Percentiles rank a stretch among this genome's conserved stretches.
These are phyloP conservation scores for Sclerotinia trifoliorum DNA, from an alignment of 2,329 filamentous ascomycete species.

Conservation along the genomic window DNA sequence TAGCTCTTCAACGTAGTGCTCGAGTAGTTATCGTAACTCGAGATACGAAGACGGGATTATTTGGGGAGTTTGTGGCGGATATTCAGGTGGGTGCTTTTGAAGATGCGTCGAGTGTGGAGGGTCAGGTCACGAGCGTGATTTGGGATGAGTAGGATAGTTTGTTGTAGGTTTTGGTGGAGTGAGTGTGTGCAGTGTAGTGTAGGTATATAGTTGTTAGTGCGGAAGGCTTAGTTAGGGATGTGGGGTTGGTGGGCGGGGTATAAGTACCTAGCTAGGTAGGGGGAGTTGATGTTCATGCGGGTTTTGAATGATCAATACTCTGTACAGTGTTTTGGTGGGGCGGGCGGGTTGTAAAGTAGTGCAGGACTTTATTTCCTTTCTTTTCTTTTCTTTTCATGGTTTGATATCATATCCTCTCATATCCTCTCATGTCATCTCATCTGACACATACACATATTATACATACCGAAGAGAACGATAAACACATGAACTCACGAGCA, in stretches of 20 bases:
- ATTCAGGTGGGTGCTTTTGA: slow-evolving; percentile 14
- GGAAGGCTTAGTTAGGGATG: background rate
- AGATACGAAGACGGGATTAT: slow-evolving; percentile 44
- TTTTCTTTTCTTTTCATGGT: background rate
- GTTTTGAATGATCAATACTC: background rate
- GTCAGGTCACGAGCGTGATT: slow-evolving; percentile 36
- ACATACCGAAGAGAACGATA: too few relatives aligned
- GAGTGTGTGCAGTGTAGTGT: background rate
- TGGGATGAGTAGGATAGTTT: slow-evolving; percentile 32
- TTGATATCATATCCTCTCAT: too few relatives aligned
- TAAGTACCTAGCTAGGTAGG: background rate
- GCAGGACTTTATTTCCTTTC: background rate
- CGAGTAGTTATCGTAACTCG: slow-evolving; percentile 46
- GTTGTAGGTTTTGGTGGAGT: background rate
- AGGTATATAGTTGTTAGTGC: too few relatives aligned
- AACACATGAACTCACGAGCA: too few relatives aligned
- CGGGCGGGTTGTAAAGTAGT: background rate
- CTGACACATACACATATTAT: too few relatives aligned
- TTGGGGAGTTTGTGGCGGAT: slow-evolving; percentile 40
- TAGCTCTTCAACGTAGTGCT: slow-evolving; percentile 45
- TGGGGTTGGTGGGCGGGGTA: background rate
- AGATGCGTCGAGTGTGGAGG: slow-evolving; percentile 21
- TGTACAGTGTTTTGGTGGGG: background rate
- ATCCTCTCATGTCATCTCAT: too few relatives aligned
- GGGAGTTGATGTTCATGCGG: background rate